Conservation (phyloP, 2,329 filamentous ascomycete species). For the Epichloe brachyelytri region DNA sequence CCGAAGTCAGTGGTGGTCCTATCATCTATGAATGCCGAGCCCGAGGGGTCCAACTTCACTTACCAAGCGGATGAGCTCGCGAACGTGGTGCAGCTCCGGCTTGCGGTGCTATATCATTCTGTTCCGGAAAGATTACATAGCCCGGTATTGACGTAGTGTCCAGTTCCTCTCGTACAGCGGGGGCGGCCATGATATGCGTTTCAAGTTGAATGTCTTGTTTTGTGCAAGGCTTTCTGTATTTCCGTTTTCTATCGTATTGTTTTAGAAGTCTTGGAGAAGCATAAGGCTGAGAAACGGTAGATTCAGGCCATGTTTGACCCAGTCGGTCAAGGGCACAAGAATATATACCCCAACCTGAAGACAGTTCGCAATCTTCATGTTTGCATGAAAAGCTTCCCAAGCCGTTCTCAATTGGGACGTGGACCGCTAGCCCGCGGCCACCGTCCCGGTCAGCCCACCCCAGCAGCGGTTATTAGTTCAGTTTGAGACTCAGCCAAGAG, state of each 20-base stretch:
- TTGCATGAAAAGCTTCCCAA: background rate
- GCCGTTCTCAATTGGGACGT: background rate
- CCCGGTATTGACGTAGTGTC: slow-evolving; percentile 31
- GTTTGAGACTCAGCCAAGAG: too few relatives aligned
- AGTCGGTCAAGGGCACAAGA: background rate
- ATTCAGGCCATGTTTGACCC: slow-evolving; percentile 1
- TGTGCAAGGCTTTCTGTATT: background rate
- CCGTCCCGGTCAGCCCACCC: background rate
- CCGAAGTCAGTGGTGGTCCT: background rate
- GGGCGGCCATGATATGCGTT: slow-evolving; percentile 10
- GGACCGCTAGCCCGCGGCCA: slow-evolving; percentile 5
- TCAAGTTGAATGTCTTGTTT: background rate
- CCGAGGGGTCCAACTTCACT: background rate
- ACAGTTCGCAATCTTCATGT: background rate
- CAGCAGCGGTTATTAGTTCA: background rate
- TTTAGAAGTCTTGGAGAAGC: slow-evolving; percentile 1
- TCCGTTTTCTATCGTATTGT: background rate
- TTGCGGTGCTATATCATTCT: slow-evolving; percentile 24
- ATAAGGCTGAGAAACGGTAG: background rate
- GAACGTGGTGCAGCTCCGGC: slow-evolving; percentile 19
- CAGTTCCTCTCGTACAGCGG: slow-evolving; percentile 8
- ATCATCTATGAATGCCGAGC: background rate
- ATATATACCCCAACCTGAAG: slow-evolving; percentile 1
- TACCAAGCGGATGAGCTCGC: slow-evolving; percentile 24
- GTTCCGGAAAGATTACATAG: slow-evolving; percentile 32